Conservation (phyloP, 2,329 filamentous ascomycete species). For the Trichophyton equinum region DNA sequence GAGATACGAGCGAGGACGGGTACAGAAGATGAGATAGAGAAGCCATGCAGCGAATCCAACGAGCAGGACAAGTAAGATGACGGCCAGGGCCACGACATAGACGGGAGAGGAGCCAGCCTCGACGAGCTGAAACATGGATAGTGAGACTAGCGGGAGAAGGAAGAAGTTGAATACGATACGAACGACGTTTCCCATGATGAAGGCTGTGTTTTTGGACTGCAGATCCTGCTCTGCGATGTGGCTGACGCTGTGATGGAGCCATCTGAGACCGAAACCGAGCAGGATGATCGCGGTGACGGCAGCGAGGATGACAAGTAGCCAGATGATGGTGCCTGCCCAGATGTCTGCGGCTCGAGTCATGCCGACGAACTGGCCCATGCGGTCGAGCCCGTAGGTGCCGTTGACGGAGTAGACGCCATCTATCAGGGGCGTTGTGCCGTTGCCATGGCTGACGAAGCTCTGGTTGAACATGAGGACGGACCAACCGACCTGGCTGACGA, state of each 20-base stretch:
- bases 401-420: conserved; percentile 82
- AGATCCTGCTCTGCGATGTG: conserved; percentile 73
- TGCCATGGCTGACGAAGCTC: conserved; percentile 62
- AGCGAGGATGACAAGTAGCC: conserved; percentile 66
- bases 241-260: conserved; percentile 59
- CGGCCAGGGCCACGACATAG: conserved; percentile 61
- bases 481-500: conserved; percentile 78
- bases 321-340: conserved; percentile 90
- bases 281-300: conserved; percentile 59
- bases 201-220: conserved; percentile 81
- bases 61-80: conserved; percentile 59
- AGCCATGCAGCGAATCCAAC: conserved; percentile 66
- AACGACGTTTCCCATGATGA: conserved; percentile 65
- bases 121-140: conserved; percentile 87
- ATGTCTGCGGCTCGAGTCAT: conserved; percentile 65
- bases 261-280: conserved; percentile 61
- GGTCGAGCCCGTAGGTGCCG: conserved; percentile 65
- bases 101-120: conserved; percentile 55
- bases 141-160: conserved; percentile 68
- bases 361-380: conserved; percentile 68
- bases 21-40: conserved; percentile 64
- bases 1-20: conserved; percentile 69
- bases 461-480: conserved; percentile 86
- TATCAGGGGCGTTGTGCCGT: conserved; percentile 53
- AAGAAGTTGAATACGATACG: conserved; percentile 90